Base-by-base conservation (phyloP, 176 grass and related monocot species). In the Triticum timopheevii region DNA sequence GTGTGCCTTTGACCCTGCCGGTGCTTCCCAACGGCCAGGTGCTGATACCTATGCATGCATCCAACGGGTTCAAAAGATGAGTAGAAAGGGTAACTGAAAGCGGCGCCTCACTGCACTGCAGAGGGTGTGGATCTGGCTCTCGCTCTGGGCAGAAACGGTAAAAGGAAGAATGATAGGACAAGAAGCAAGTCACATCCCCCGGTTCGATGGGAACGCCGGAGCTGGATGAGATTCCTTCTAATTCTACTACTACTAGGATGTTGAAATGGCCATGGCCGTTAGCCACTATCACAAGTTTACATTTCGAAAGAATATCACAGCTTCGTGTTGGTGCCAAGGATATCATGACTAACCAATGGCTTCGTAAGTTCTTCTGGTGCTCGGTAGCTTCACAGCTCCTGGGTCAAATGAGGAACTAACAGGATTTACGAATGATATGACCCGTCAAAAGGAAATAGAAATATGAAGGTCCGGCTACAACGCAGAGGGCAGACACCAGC, bases 1-100 rank as follows among this genome's bases (percentile, higher is more conserved):
- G 80, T 34, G 45, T 8, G n/a, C 47, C 24, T 66, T 84, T 87
- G 82, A 91, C 90, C 90, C 38, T 80, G 70, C 81, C 66, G 52
- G 16, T 13, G 67, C 64, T 52, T 69, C 36, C 36, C 86, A 88
- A 91, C 90, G 78, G 86, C 71, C 81, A 65, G 58, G 64, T 28
- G 80, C 47, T 40, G 49, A 77, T 34, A 69, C 81, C 86, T 61
- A 72, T 42, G 82, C 58, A 72, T 25, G 42, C 42, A 54, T 5
- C 47, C 11, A 23, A 23, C 61, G 34, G 66, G 72, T 66, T 74
- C 45, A 76, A 73, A 73, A 79, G 65, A 25, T 25, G 10, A 23
- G 25, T 4, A n/a, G 33, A 52, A 83, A 73, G 76, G 24, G 61
- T 11, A 47, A 49, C 84, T 42, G 70, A 85, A 42, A 91, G 69